A percentile compares a stretch with the other conserved stretches of the same genome.
phyloP scores from a whole-genome alignment of 2,329 filamentous ascomycete genomes.

The Whalleya microplaca region DNA sequence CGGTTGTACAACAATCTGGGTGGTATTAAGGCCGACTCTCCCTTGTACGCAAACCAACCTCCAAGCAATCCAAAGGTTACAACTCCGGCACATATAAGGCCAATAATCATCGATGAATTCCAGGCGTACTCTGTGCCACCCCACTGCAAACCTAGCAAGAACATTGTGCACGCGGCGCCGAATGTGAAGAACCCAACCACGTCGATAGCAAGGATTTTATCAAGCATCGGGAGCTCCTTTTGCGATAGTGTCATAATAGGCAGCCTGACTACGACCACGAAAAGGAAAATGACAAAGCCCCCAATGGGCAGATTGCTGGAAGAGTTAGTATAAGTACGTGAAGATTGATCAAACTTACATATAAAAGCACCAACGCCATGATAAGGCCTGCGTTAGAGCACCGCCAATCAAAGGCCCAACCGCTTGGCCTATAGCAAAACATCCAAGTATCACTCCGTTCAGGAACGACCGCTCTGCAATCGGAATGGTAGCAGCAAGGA shows the following conservation, averaged over 20 bases:
- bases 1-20: conserved; percentile 23
- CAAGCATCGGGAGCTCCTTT: conserved; percentile 10
- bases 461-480: conserved; percentile 25
- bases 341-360: conserved; percentile 15
- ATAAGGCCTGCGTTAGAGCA: conserved; percentile 21
- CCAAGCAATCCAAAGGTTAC: conserved; percentile 37
- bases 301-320: conserved; percentile 29
- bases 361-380: conserved; percentile 31
- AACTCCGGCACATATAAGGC: conserved; percentile 40
- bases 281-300: conserved; percentile 22
- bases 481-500: conserved; percentile 27
- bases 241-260: conserved; percentile 16
- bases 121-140: conserved; percentile 44
- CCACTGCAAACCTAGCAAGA: conserved; percentile 52
- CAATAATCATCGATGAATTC: conserved; percentile 41
- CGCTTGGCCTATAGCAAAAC: conserved; percentile 25
- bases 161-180: conserved; percentile 42
- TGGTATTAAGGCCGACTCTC: conserved; percentile 45
- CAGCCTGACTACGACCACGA: conserved; percentile 23
- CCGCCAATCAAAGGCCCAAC: conserved; percentile 29
- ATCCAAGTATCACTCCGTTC: conserved; percentile 26
- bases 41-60: conserved; percentile 41
- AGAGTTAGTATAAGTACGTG: neutral
- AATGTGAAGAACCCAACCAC: conserved; percentile 35
- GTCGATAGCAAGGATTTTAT: conserved; percentile 31